phyloP scores from a whole-genome alignment of 2,329 filamentous ascomycete genomes.

The Sporothrix humicola region DNA sequence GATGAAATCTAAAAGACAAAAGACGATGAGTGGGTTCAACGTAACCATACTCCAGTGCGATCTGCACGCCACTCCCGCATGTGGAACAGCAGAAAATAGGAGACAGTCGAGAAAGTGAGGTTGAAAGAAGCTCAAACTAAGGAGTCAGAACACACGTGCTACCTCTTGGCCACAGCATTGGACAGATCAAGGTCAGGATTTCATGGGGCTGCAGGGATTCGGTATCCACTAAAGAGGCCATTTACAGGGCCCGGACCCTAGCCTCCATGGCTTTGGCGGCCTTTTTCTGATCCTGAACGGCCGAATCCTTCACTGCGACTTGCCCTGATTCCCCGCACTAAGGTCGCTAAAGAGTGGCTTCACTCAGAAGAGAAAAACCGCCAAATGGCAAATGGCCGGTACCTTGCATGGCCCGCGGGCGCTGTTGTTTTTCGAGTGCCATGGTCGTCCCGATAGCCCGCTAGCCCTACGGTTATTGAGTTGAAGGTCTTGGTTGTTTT shows the following conservation, averaged over 20 bases:
- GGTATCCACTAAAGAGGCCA: background rate
- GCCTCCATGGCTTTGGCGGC: background rate
- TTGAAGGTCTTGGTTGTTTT: background rate
- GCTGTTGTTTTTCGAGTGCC: background rate
- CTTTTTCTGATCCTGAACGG: slow-evolving; percentile 3
- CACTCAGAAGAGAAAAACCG: background rate
- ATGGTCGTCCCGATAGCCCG: background rate
- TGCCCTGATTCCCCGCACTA: too few relatives aligned
- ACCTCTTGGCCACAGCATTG: background rate
- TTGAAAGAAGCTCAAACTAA: background rate
- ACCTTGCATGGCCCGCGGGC: background rate
- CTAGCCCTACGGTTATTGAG: background rate
- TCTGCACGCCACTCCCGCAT: slow-evolving; percentile 11
- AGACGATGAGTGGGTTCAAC: background rate
- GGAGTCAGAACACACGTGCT: background rate
- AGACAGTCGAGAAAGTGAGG: background rate
- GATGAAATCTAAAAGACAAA: background rate
- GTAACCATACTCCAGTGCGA: background rate
- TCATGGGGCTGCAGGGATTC: background rate
- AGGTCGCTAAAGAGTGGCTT: background rate
- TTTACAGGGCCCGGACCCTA: background rate
- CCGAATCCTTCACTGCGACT: background rate
- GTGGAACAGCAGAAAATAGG: background rate
- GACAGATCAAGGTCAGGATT: background rate
- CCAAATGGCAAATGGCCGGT: background rate